Evolutionary conservation across 2,329 filamentous ascomycete genomes (phyloP), one percentile per base, ranked within the genome.

Genomic region (Clonostachys rosea): DNA sequence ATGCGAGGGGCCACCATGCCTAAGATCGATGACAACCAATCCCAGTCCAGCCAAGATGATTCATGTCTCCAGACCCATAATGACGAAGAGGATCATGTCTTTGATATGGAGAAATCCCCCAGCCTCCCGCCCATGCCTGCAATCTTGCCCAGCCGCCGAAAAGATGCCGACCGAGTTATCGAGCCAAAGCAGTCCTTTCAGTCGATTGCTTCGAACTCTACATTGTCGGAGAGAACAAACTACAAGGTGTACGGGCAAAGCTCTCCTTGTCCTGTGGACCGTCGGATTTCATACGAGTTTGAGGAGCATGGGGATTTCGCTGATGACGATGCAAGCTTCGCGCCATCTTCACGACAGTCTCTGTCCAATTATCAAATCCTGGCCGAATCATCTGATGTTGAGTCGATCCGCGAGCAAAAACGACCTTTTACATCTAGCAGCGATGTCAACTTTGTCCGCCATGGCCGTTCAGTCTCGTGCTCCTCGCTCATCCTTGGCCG

Each of bases 361-460:
- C 49, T 67, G 10, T 39, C 69, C 20, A 83, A 83, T 55, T 73
- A 78, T 56, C 69, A 74, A 51, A 58, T 82, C 20, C 60, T 78
- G 42, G 73, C 70, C 41, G 69, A 71, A 2, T 81, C 78, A 1
- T 74, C 73, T 14, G 58, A 63, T 2, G 65, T 69, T 33, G 64
- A 66, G 11, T 73, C 62, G 42, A 59, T 62, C 58, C 62, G 59
- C 59, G 63, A 55, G 56, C 66, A 47, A 18, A 58, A 58, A 47
- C 57, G 59, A 43, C 64, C 64, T 34, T 61, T 56, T 13, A 68
- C 66, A 7, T 59, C 64, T 9, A 67, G 68, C 46, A 70, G 65
- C 50, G 66, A 74, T 50, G 63, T 66, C 45, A 84, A 84, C 54
- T 83, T 79, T 62, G 62, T 81, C 14, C 56, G 83, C 16, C 70